A percentile compares a stretch with the other conserved stretches of the same genome.
These are phyloP conservation scores for Gloeopeniophorella convolvens DNA, from an alignment of 768 basidiomycete genomes.

Conservation along the genomic window DNA sequence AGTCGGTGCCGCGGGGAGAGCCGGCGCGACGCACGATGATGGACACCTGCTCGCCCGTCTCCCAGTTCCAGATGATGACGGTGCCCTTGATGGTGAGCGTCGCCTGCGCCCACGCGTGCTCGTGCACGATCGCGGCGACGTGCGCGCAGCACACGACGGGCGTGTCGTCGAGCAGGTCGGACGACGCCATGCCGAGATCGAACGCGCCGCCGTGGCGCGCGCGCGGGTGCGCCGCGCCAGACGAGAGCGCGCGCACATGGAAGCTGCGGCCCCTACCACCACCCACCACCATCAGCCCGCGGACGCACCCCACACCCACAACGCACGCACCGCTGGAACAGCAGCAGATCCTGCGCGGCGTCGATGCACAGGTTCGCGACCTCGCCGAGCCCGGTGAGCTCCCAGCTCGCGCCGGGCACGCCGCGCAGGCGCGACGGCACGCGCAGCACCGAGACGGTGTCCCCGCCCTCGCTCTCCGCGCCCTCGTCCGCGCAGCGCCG, in stretches of 20 bases:
- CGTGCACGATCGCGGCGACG: slow-evolving; percentile 2
- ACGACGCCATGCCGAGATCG: slow-evolving; percentile 1
- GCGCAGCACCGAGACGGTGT: slow-evolving; percentile 5
- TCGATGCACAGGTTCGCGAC: slow-evolving; percentile 10
- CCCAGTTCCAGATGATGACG: slow-evolving; percentile 11
- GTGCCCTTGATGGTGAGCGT: not conserved
- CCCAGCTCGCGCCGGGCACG: slow-evolving; percentile 12
- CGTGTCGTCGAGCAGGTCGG: not conserved
- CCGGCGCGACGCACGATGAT: slow-evolving; percentile 7
- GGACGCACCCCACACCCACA: too few species aligned
- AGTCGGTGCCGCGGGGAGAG: too few species aligned
- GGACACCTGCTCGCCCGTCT: slow-evolving; percentile 1
- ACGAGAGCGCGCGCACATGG: slow-evolving; percentile 9
- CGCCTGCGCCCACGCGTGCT: not conserved
- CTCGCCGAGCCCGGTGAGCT: slow-evolving; percentile 13
- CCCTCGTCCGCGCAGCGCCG: not conserved
- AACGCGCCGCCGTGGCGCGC: slow-evolving; percentile 2
- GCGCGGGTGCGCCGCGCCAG: slow-evolving; percentile 6
- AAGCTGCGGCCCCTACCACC: slow-evolving; percentile 1
- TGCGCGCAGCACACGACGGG: slow-evolving; percentile 4
- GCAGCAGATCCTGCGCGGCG: slow-evolving; percentile 13
- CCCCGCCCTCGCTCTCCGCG: not conserved
- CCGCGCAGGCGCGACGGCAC: slow-evolving; percentile 11
- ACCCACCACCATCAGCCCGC: too few species aligned
- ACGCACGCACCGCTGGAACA: slow-evolving; percentile 6